These are phyloP conservation scores for Kwoniella heveanensis DNA, from an alignment of 768 basidiomycete genomes.

Conservation along the genomic window DNA sequence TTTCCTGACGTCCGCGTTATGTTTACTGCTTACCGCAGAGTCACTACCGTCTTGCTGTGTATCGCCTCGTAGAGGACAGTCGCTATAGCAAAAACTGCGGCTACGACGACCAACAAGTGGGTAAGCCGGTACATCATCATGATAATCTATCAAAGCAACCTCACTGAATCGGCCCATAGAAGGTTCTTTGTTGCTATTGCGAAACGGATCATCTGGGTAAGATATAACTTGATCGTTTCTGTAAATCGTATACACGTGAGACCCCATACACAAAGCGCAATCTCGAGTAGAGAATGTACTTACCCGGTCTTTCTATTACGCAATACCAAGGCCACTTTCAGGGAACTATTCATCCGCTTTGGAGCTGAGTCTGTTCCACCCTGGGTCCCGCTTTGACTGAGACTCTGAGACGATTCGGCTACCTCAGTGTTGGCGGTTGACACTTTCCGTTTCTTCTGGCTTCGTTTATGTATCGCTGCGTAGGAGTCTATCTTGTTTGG, in stretches of 20 bases:
- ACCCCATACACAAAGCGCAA: background rate
- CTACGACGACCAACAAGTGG: slow-evolving; percentile 18
- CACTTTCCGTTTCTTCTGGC: background rate
- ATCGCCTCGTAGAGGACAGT: slow-evolving; percentile 42
- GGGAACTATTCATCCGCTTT: background rate
- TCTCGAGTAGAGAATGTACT: background rate
- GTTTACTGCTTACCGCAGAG: slow-evolving; percentile 40
- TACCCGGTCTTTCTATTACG: slow-evolving; percentile 45
- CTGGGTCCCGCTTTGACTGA: background rate
- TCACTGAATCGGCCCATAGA: slow-evolving; percentile 28
- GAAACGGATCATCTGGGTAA: slow-evolving; percentile 37
- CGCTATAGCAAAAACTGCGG: slow-evolving; percentile 29
- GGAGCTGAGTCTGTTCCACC: background rate
- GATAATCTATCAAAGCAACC: no score
- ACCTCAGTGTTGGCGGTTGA: background rate
- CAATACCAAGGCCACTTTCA: slow-evolving; percentile 20
- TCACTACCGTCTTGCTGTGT: slow-evolving; percentile 28
- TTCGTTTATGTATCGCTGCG: background rate
- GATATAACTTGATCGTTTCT: slow-evolving; percentile 31
- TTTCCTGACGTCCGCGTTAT: no score
- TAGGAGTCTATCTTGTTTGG: background rate
- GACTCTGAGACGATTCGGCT: background rate
- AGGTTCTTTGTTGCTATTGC: slow-evolving; percentile 1
- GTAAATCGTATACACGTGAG: background rate
- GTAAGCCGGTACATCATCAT: no score